Base-by-base conservation (phyloP, 2,329 filamentous ascomycete species). In the Fusarium floridanum region DNA sequence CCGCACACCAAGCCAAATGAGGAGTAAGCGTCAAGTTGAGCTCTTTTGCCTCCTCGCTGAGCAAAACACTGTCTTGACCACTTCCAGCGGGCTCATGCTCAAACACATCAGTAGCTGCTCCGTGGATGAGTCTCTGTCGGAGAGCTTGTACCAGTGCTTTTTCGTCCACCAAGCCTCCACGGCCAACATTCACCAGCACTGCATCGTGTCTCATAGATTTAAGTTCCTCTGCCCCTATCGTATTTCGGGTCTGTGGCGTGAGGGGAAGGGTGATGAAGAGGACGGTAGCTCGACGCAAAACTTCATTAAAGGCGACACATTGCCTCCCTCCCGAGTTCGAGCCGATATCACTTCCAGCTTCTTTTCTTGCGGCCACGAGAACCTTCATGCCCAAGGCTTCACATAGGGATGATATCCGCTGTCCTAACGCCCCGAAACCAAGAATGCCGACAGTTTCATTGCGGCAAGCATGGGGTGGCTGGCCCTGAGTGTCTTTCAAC, bases 41-140 rank as follows among this genome's bases (percentile, higher is more conserved):
- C 4, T 17, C 29, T 11, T 22, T 64, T 4, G 45, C 43, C 10
- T 64, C 45, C 20, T 39, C 22, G 4, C 61, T 32, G 17, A 55
- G 27, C 2, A 64, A 7, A 24, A 56, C 45, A 29, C 45, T 56
- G 3, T 56, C 45, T 4, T 56, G 32, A 2, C 4, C 48, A 12
- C 61, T 56, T 2, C 61, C 61, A 32, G 68, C 68, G 9, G 68
- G 68, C 29, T 70, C 68, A 22, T 37, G 29, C 37, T 63, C 48
- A 41, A 53, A 70, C 1, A 70, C 68, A 22, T 70, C 68, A 6
- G 68, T 67, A 8, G 64, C 68, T 10, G 60, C 68, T 3, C 68
- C 68, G 4, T 60, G 37, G 10, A 70, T 70, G 27, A 45, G 39
- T 7, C 64, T 36, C 16, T 67, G 59, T 2, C 43, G 61, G 29